phyloP scores from a whole-genome alignment of 2,329 filamentous ascomycete species.

The Ophiostoma ulmi region DNA sequence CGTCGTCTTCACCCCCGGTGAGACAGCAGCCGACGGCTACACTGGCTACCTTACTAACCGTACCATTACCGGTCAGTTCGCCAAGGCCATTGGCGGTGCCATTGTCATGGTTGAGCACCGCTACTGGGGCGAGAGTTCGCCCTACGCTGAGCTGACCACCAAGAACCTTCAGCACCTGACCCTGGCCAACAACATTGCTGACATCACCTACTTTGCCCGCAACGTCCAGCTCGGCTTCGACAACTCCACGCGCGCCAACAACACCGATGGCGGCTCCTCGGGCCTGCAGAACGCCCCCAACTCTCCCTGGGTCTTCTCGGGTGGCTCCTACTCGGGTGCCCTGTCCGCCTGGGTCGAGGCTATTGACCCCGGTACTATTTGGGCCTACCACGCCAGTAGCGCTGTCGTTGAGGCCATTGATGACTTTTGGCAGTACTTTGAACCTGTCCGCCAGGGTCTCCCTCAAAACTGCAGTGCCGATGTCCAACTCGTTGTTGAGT shows the following conservation, averaged over 20 bases:
- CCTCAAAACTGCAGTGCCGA: conserved; percentile 53
- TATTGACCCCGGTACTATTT: conserved; percentile 51
- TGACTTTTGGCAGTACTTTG: conserved; percentile 54
- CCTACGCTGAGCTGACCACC: conserved; percentile 35
- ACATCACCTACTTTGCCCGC: conserved; percentile 40
- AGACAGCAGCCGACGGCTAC: conserved; percentile 36
- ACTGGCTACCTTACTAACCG: conserved; percentile 47
- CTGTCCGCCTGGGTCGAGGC: conserved; percentile 49
- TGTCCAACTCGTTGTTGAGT: conserved; percentile 45
- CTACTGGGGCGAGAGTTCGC: conserved; percentile 42
- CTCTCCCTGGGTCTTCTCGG: conserved; percentile 52
- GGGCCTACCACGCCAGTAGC: conserved; percentile 54
- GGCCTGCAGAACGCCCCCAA: conserved; percentile 43
- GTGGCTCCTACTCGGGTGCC: conserved; percentile 53
- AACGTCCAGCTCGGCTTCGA: conserved; percentile 49
- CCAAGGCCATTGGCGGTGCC: conserved; percentile 38
- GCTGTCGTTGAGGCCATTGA: conserved; percentile 50
- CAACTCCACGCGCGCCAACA: conserved; percentile 31
- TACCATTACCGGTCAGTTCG: conserved; percentile 38
- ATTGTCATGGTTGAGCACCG: conserved; percentile 41
- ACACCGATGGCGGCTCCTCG: conserved; percentile 32
- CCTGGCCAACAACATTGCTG: conserved; percentile 40
- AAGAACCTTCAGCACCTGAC: conserved; percentile 40
- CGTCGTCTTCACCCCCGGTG: conserved; percentile 40
- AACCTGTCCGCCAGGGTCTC: conserved; percentile 49